Evolutionary conservation across 2,329 filamentous ascomycete genomes (phyloP).

Genomic region (Hymenotorrendiella dingleyae): DNA sequence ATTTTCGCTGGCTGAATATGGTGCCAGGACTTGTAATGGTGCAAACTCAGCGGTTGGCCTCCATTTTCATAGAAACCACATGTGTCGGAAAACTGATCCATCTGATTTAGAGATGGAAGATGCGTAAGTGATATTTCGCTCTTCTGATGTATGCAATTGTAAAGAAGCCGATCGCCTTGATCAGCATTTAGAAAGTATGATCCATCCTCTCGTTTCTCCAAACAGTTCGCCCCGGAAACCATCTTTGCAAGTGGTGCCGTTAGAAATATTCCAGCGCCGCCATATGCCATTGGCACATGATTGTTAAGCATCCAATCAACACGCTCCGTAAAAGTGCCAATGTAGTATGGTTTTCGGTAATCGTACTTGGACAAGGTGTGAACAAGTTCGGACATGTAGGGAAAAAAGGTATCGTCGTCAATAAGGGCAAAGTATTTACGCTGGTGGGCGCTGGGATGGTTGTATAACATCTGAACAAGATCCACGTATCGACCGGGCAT

Average conservation of each 20-base stretch:
- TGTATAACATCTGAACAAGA: conserved; percentile 48
- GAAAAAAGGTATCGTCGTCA: conserved; percentile 32
- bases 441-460: conserved; percentile 34
- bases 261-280: conserved; percentile 29
- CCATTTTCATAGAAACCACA: conserved; percentile 31
- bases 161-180: conserved; percentile 29
- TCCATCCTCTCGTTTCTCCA: conserved; percentile 20
- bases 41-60: conserved; percentile 22
- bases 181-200: conserved; percentile 21
- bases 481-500: conserved; percentile 56
- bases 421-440: conserved; percentile 29
- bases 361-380: conserved; percentile 31
- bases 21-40: conserved; percentile 32
- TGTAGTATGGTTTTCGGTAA: conserved; percentile 25
- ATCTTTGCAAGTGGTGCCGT: conserved; percentile 21
- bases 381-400: conserved; percentile 22
- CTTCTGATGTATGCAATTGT: conserved; percentile 26
- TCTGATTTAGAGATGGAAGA: conserved; percentile 24
- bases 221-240: conserved; percentile 20
- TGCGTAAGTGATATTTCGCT: conserved; percentile 25
- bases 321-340: conserved; percentile 29
- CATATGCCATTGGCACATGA: conserved; percentile 26
- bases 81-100: conserved; percentile 29
- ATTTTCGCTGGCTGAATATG: conserved; percentile 16
- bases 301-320: conserved; percentile 27